A percentile compares a stretch with the other conserved stretches of the same genome.
Evolutionary conservation across 805 yeast genomes (phyloP).

Genomic region (Saccharomycopsis oosterbeekiorum): DNA sequence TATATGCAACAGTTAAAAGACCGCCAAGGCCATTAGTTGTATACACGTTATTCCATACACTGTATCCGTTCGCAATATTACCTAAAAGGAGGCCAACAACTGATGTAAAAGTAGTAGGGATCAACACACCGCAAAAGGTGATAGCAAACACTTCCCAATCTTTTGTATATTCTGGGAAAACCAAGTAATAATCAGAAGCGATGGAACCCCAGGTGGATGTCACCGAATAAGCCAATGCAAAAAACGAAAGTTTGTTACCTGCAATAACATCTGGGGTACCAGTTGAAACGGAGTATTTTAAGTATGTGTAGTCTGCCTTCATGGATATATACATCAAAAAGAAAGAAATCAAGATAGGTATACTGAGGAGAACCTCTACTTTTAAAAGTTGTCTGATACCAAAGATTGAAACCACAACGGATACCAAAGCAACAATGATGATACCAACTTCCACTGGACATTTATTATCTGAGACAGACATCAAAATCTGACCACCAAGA

Average conservation of each 20-base stretch:
- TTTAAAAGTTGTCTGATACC: slow-evolving; percentile 66
- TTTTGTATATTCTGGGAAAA: slow-evolving; percentile 66
- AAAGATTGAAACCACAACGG: slow-evolving; percentile 60
- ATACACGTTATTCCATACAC: slow-evolving; percentile 48
- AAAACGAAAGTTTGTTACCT: slow-evolving; percentile 67
- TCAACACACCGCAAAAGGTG: slow-evolving; percentile 55
- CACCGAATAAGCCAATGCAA: slow-evolving; percentile 63
- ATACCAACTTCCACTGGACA: slow-evolving; percentile 71
- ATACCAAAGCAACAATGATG: slow-evolving; percentile 52
- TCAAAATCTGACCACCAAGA: slow-evolving; percentile 76
- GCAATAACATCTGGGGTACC: slow-evolving; percentile 35
- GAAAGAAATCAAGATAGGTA: slow-evolving; percentile 62
- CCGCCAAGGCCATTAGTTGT: slow-evolving; percentile 65
- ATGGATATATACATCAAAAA: slow-evolving; percentile 56
- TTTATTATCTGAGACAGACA: slow-evolving; percentile 51
- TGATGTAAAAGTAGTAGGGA: slow-evolving; percentile 73
- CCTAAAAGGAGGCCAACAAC: slow-evolving; percentile 64
- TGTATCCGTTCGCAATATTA: slow-evolving; percentile 49
- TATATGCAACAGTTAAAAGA: slow-evolving; percentile 50
- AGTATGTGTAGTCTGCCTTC: slow-evolving; percentile 35
- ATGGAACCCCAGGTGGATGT: slow-evolving; percentile 87
- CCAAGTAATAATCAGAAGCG: slow-evolving; percentile 74
- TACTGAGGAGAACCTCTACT: slow-evolving; percentile 57
- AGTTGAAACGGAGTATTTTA: slow-evolving; percentile 23
- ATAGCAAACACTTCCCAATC: slow-evolving; percentile 42